Evolutionary conservation across 495 filamentous ascomycete genomes (phyloP).

Genomic region (Xylaria sp.): DNA sequence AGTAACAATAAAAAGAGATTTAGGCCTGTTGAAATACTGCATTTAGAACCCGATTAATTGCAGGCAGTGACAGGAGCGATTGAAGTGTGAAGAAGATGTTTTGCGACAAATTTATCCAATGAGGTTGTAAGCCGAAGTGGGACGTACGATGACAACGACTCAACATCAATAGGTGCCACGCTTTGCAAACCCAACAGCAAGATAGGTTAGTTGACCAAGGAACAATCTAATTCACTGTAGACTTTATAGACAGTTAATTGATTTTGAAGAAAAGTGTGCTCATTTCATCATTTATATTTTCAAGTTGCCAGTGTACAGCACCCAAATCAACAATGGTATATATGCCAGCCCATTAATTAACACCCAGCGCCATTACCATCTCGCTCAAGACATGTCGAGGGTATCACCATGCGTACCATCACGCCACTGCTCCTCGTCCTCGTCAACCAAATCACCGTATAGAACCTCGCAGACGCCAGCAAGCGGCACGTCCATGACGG

Average conservation of each 20-base stretch:
- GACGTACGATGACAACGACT: not conserved
- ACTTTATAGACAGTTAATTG: not conserved
- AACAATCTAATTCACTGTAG: not conserved
- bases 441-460: slow-evolving; percentile 61
- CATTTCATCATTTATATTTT: not conserved
- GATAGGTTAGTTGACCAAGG: not conserved
- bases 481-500: slow-evolving; percentile 95
- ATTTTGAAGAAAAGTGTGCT: not conserved
- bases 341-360: not conserved
- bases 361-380: not conserved
- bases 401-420: slow-evolving; percentile 16
- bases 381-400: slow-evolving; percentile 6
- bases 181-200: not conserved
- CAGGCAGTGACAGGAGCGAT: not conserved
- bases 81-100: not conserved
- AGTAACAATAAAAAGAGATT: not conserved
- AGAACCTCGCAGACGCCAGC: slow-evolving; percentile 96
- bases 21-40: not conserved
- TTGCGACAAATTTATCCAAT: slow-evolving; percentile 16
- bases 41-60: not conserved
- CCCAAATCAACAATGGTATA: not conserved
- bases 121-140: slow-evolving; percentile 11
- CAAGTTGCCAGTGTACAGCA: not conserved
- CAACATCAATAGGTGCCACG: not conserved
- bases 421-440: slow-evolving; percentile 29